Conservation (phyloP, 495 filamentous ascomycete genomes). For the Xylaria longipes region DNA sequence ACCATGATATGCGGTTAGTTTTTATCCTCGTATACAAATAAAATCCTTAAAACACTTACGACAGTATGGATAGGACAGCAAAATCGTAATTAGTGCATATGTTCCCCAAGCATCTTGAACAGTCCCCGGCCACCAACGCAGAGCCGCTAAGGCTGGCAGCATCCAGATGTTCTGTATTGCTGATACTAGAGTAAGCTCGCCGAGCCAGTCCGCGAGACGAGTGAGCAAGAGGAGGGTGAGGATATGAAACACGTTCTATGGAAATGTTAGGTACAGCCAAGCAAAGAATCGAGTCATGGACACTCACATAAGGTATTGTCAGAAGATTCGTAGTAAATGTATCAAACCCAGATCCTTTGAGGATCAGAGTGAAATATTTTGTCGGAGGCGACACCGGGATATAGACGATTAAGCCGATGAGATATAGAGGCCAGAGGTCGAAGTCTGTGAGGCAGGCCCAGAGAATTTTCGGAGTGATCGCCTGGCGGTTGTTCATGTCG, state of each 20-base stretch:
- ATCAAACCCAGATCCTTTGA: conserved; percentile 66
- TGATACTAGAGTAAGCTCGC: conserved; percentile 62
- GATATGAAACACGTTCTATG: conserved; percentile 55
- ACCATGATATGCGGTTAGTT: conserved; percentile 1
- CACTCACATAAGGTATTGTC: conserved; percentile 61
- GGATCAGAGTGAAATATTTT: conserved; percentile 68
- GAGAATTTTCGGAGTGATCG: conserved; percentile 63
- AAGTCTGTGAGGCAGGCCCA: conserved; percentile 69
- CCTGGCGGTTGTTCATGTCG: conserved; percentile 66
- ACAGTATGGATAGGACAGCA: conserved; percentile 54
- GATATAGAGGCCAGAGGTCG: conserved; percentile 76
- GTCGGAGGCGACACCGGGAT: conserved; percentile 63
- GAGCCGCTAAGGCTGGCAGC: conserved; percentile 61
- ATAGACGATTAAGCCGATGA: conserved; percentile 65
- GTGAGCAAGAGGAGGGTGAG: conserved; percentile 58
- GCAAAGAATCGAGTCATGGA: background rate
- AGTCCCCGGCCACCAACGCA: conserved; percentile 47
- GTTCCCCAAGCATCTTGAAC: conserved; percentile 55
- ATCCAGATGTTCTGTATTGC: conserved; percentile 63
- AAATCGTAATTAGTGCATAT: conserved; percentile 59
- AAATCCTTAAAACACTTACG: conserved; percentile 30
- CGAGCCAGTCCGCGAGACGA: conserved; percentile 63
- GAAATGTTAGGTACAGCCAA: conserved; percentile 20
- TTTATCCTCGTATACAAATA: background rate
- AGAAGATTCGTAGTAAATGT: conserved; percentile 74